A percentile compares a stretch with the other conserved stretches of the same genome.
phyloP scores from a whole-genome alignment of 2,329 filamentous ascomycete species.

The Mariannaea sp. region DNA sequence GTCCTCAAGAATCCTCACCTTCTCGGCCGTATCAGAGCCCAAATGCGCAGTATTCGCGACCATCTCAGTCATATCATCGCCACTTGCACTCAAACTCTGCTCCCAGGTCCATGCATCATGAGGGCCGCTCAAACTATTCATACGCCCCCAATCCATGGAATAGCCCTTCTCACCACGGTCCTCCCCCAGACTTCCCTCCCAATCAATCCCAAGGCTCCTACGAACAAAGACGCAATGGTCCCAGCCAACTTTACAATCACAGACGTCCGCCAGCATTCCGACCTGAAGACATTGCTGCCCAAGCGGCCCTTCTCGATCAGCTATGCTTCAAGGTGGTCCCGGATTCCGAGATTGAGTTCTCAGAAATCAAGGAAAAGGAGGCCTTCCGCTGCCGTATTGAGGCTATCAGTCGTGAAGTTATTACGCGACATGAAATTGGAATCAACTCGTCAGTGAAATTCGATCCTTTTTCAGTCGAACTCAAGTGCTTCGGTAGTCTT shows the following conservation, averaged over 20 bases:
- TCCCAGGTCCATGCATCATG: constrained; percentile 21
- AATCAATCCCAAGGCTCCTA: constrained; percentile 7
- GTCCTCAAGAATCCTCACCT: constrained; percentile 41
- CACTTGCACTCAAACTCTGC: constrained; percentile 32
- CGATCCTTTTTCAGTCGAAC: constrained; percentile 60
- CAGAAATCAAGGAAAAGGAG: constrained; percentile 73
- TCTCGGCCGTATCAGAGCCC: constrained; percentile 40
- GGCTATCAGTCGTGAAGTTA: constrained; percentile 63
- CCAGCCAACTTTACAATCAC: constrained; percentile 29
- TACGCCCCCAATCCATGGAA: constrained; percentile 31
- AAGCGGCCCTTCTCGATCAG: constrained; percentile 54
- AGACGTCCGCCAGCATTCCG: constrained; percentile 39
- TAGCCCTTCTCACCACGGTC: constrained; percentile 30
- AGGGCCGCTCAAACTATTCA: constrained; percentile 22
- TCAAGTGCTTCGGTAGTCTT: constrained; percentile 82
- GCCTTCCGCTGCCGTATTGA: constrained; percentile 69
- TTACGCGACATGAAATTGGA: constrained; percentile 57
- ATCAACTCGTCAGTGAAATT: constrained; percentile 51
- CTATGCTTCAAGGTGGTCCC: constrained; percentile 54
- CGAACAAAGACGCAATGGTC: constrained; percentile 21
- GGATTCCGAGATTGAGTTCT: constrained; percentile 63
- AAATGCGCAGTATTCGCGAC: constrained; percentile 35
- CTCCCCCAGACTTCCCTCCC: constrained; percentile 13
- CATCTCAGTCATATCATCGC: constrained; percentile 31
- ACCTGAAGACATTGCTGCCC: constrained; percentile 54